Base-by-base conservation (phyloP, 2,329 filamentous ascomycete genomes). In the Aspergillus jensenii region DNA sequence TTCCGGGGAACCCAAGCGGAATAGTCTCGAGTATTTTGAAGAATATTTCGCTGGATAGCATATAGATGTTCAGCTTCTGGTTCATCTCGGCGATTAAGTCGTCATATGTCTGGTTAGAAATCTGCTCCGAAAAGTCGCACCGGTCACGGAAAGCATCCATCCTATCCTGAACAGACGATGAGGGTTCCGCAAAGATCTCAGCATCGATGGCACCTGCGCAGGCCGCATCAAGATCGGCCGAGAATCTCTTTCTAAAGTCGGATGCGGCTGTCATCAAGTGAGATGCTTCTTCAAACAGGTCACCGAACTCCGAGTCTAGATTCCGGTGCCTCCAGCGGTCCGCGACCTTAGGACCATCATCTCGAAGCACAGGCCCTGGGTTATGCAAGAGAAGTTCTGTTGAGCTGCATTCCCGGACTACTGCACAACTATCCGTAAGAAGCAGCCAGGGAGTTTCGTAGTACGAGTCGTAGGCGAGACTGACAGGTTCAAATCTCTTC, bases 401-500 rank as follows among this genome's bases (percentile, higher is more conserved):
- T 48, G 83, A 81, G 71, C 88, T 95, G 76, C 90, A 96, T 67
- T 89, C 86, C 61, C 93, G 84, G 52, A 98, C 83, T 3, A 90
- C 87, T 4, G 90, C 89, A 49, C 96, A 80, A 33, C 89, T 86
- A 74, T 97, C 93, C 1, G 93, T 87, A 67, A 91, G 89, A 4
- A 96, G 82, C 47, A 96, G 83, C 91, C 92, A 97, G 2, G 91
- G 85, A 78, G 93, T 84, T 50, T 88, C 87, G 9, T 83, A 82
- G 48, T 84, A 81, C 0, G 82, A 74, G 67, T 98, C 95, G 55
- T 90, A 87, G 0, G 87, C 85, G 45, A 98, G 79, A 1, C 90
- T 87, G 45, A 98, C 76, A 0, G 90, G 88, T 68, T 97, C 93
- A 17, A 90, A 89, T 68, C 93, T 84, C 67, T 91, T 88, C 67